phyloP scores from a whole-genome alignment of 768 basidiomycete species.

The Boletus barrowsii region DNA sequence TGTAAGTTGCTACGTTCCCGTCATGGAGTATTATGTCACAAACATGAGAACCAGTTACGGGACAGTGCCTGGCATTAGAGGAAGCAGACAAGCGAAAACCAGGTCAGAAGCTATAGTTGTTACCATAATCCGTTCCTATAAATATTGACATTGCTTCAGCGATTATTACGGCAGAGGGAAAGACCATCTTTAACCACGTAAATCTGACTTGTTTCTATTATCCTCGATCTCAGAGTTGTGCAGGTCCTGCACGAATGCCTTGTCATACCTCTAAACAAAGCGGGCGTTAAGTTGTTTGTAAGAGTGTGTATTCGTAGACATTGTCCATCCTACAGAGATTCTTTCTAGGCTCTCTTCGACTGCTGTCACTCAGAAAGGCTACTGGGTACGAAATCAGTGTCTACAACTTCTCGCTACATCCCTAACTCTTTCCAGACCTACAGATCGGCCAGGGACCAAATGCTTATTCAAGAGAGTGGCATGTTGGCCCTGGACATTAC shows the following conservation, averaged over 20 bases:
- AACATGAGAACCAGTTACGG: neutral
- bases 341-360: slow-evolving; percentile 6
- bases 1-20: slow-evolving; percentile 34
- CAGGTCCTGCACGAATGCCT: slow-evolving; percentile 3
- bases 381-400: neutral
- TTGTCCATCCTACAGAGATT: neutral
- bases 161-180: slow-evolving; percentile 1
- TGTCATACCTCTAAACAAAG: neutral
- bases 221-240: neutral
- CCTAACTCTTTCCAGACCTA: neutral
- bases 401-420: neutral
- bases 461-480: neutral
- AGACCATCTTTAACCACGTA: slow-evolving; percentile 5
- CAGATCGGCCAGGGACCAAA: neutral
- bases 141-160: neutral
- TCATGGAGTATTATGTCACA: neutral
- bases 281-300: slow-evolving; percentile 3
- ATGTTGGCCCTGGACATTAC: neutral
- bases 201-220: neutral
- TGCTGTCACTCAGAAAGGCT: slow-evolving; percentile 13
- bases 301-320: neutral
- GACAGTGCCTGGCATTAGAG: neutral
- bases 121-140: neutral
- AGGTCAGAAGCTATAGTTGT: slow-evolving; percentile 28
- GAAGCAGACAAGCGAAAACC: slow-evolving; percentile 42